These are phyloP conservation scores for Scedosporium aurantiacum DNA, from an alignment of 2,329 filamentous ascomycete genomes.

Conservation along the genomic window DNA sequence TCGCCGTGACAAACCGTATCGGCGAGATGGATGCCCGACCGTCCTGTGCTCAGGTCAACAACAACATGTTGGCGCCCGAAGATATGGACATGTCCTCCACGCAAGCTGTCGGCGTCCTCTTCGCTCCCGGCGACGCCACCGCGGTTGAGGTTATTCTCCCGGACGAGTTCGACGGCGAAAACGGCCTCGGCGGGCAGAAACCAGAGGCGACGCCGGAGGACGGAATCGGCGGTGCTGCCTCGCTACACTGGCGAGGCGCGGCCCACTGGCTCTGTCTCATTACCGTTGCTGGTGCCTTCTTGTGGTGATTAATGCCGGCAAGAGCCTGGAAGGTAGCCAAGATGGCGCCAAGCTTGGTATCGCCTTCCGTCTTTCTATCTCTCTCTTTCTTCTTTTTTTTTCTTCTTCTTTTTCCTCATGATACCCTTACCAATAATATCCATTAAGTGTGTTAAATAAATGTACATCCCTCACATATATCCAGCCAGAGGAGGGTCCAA, in stretches of 20 bases:
- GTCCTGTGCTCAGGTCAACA: slow-evolving; percentile 39
- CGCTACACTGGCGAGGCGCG: slow-evolving; percentile 17
- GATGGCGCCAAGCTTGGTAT: not conserved
- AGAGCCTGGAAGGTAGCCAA: not conserved
- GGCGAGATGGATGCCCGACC: slow-evolving; percentile 26
- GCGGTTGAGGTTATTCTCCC: slow-evolving; percentile 21
- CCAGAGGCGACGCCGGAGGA: slow-evolving; percentile 18
- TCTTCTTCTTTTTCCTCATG: not conserved
- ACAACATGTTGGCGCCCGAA: slow-evolving; percentile 35
- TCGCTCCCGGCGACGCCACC: slow-evolving; percentile 40
- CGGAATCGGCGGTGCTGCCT: slow-evolving; percentile 20
- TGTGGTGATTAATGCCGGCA: not conserved
- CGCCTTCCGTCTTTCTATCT: not conserved
- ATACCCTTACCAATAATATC: slow-evolving; percentile 5
- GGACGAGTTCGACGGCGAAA: slow-evolving; percentile 13
- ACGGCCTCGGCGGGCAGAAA: slow-evolving; percentile 16
- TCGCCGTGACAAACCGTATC: slow-evolving; percentile 57
- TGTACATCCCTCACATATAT: not conserved
- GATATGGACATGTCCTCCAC: slow-evolving; percentile 31
- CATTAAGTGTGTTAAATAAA: not conserved
- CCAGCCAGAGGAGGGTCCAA: not conserved
- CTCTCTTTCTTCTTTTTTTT: not conserved
- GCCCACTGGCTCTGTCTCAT: slow-evolving; percentile 1
- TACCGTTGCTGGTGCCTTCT: not conserved
- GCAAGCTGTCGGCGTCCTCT: slow-evolving; percentile 34